Base-by-base conservation (phyloP, 345 rosid genomes). In the Arabis alpina region DNA sequence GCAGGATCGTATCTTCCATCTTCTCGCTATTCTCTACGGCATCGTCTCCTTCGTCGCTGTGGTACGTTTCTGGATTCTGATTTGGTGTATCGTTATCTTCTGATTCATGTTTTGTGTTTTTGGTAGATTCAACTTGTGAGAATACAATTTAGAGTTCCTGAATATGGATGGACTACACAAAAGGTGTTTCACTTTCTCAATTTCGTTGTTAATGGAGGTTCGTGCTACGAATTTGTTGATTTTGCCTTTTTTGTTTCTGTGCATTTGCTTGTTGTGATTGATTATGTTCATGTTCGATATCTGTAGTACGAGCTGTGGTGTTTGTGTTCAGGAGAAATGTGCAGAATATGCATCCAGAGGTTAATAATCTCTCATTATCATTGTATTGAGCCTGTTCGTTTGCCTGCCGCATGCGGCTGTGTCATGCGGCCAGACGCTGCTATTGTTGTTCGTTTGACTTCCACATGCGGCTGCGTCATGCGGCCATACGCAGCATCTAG, bases 131-230 rank as follows among this genome's bases (percentile, higher is more conserved):
- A 92, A 85, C 67, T 92, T 51, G 78, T 90, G 53, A 83, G 98
- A 61, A 92, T 92, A 68, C 96, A 90, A 73, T 64, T 90, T 70
- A 80, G 97, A 79, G 98, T 92, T 77, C 98, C 98, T 0, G 98
- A 92, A 83, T 90, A 88, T 34, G 98, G 98, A 6, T 92, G 97
- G 98, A 92, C 98, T 32, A 92, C 93, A 13, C 98, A 90, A 77
- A 92, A 92, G 80, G 97, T 92, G 65, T 92, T 92, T 51, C 97
- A 92, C 79, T 85, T 92, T 75, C 89, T 92, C 74, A 92, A 92
- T 82, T 88, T 92, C 85, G 71, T 92, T 37, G 98, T 92, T 27
- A 92, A 90, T 68, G 93, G 88, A 71, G 93, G 98, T 92, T 11
- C n/a, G 92, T 79, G 16, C 56, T 68, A 1, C 28, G 13, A 56